phyloP scores from a whole-genome alignment of 768 basidiomycete species.

The Porpolomopsis calyptriformis region DNA sequence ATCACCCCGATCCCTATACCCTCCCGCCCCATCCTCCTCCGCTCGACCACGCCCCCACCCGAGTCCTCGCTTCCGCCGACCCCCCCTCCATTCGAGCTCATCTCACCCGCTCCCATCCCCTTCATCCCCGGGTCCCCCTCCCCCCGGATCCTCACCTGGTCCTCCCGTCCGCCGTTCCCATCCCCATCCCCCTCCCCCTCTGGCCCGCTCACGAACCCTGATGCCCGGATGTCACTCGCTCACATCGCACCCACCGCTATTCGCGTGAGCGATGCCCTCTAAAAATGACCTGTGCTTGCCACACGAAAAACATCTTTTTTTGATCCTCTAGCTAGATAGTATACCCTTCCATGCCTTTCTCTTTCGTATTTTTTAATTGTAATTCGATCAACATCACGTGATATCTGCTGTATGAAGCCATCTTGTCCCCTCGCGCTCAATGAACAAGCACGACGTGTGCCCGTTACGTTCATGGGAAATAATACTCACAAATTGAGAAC shows the following conservation, averaged over 20 bases:
- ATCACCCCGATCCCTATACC: constrained; percentile 28
- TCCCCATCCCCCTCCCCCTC: constrained; percentile 20
- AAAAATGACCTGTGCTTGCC: constrained; percentile 14
- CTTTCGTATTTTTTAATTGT: no score
- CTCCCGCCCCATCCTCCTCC: constrained; percentile 16
- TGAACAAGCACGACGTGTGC: no score
- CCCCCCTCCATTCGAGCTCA: constrained; percentile 15
- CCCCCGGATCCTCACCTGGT: constrained; percentile 50
- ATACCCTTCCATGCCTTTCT: no score
- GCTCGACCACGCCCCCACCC: constrained; percentile 7
- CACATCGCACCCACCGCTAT: constrained; percentile 34
- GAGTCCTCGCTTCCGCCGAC: constrained; percentile 16
- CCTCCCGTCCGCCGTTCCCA: constrained; percentile 17
- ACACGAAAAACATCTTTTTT: neutral
- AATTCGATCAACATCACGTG: no score
- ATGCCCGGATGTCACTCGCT: constrained; percentile 48
- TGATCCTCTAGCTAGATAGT: no score
- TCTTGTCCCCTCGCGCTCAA: no score
- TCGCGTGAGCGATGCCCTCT: constrained; percentile 34
- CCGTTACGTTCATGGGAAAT: no score
- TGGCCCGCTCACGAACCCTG: constrained; percentile 48
- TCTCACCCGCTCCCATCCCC: constrained; percentile 42
- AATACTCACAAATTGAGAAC: no score
- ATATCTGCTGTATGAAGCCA: no score
- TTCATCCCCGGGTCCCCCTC: no score